These are phyloP conservation scores for Paecilomyces fulvus DNA, from an alignment of 2,329 filamentous ascomycete genomes.

Conservation along the genomic window DNA sequence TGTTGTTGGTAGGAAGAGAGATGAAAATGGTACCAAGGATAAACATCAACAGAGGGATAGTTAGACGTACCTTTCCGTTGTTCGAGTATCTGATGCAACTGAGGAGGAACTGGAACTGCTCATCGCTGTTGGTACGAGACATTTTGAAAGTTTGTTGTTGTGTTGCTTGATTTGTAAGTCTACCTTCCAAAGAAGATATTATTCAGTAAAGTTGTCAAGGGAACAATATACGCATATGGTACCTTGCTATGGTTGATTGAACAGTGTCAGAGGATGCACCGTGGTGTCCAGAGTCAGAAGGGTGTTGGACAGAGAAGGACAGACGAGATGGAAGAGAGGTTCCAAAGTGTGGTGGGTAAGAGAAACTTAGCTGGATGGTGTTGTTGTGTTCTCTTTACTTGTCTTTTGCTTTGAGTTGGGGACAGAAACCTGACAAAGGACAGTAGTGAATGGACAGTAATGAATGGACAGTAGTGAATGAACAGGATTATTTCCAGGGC, in stretches of 20 bases:
- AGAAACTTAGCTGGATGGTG: neutral
- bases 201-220: neutral
- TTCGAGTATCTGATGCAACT: constrained; percentile 55
- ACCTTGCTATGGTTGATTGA: neutral
- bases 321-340: neutral
- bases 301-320: neutral
- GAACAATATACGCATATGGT: neutral
- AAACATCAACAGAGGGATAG: neutral
- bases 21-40: neutral
- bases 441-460: neutral
- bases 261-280: neutral
- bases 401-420: neutral
- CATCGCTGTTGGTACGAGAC: constrained; percentile 42
- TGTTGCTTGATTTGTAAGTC: neutral
- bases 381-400: neutral
- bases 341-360: neutral
- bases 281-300: neutral
- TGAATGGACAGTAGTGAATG: neutral
- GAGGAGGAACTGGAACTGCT: constrained; percentile 59
- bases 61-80: constrained; percentile 49
- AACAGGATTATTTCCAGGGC: neutral
- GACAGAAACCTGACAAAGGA: neutral
- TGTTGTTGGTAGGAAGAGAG: neutral
- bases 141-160: constrained; percentile 24
- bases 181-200: neutral